Evolutionary conservation across 225 moss, liverwort and hornwort species (phyloP).

Genomic region (Physcomitrellopsis africana): DNA sequence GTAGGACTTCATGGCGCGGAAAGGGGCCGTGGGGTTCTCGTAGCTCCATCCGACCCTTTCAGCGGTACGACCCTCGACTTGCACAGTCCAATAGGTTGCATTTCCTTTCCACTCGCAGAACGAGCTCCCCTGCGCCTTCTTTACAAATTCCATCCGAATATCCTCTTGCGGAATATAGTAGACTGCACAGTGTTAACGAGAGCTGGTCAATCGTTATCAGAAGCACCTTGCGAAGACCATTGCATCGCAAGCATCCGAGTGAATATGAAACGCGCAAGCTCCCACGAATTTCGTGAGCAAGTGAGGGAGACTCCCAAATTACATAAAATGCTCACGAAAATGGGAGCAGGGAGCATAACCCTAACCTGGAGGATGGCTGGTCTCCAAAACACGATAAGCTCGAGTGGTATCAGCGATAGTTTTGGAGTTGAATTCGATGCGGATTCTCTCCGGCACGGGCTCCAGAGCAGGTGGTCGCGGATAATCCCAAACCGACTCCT

Average conservation of each 20-base stretch:
- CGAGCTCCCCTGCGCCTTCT: slow-evolving; percentile 65
- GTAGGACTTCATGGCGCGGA: slow-evolving; percentile 63
- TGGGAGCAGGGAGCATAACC: no score
- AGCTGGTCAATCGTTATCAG: neutral
- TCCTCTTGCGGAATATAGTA: slow-evolving; percentile 82
- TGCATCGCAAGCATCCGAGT: neutral
- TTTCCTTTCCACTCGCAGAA: slow-evolving; percentile 89
- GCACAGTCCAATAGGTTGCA: slow-evolving; percentile 82
- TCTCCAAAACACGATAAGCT: slow-evolving; percentile 79
- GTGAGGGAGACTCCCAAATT: neutral
- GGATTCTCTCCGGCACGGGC: slow-evolving; percentile 63
- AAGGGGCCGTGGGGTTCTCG: slow-evolving; percentile 65
- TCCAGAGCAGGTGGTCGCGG: slow-evolving; percentile 80
- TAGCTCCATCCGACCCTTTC: slow-evolving; percentile 92
- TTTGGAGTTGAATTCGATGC: slow-evolving; percentile 72
- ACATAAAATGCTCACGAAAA: no score
- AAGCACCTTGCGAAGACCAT: neutral
- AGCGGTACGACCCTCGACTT: slow-evolving; percentile 61
- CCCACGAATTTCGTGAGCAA: neutral
- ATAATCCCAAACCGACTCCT: slow-evolving; percentile 94
- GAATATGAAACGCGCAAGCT: neutral
- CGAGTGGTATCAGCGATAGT: slow-evolving; percentile 60
- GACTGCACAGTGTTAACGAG: slow-evolving; percentile 38
- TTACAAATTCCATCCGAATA: slow-evolving; percentile 68
- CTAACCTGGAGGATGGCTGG: slow-evolving; percentile 89